Evolutionary conservation across 2,329 filamentous ascomycete genomes (phyloP).

Genomic region (Xylariaceae sp.): DNA sequence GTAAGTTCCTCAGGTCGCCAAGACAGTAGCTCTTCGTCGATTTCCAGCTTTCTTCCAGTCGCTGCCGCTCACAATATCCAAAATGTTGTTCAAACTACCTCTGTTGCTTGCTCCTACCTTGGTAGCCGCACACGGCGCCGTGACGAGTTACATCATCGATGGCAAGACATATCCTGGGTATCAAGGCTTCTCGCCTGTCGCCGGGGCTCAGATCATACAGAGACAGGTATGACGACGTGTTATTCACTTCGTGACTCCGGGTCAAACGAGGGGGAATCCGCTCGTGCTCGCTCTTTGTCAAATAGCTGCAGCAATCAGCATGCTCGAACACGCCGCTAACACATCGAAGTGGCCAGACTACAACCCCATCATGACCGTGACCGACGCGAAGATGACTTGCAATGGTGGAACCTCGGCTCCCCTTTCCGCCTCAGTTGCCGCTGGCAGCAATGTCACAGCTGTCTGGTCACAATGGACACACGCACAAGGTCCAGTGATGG

Average conservation of each 20-base stretch:
- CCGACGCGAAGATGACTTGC: conserved; percentile 52
- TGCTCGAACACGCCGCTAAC: neutral
- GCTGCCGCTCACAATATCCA: no score
- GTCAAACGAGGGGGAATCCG: no score
- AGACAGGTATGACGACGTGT: conserved; percentile 44
- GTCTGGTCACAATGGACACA: conserved; percentile 59
- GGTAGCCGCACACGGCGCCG: conserved; percentile 36
- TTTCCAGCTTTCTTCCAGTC: neutral
- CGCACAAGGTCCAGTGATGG: conserved; percentile 56
- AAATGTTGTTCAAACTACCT: conserved; percentile 26
- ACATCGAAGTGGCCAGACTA: conserved; percentile 48
- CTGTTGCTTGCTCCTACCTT: conserved; percentile 29
- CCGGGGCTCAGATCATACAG: conserved; percentile 52
- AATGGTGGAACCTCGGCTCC: conserved; percentile 51
- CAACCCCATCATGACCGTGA: conserved; percentile 50
- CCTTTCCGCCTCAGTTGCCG: conserved; percentile 42
- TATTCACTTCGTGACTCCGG: no score
- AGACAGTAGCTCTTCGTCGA: neutral
- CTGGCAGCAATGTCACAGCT: conserved; percentile 48
- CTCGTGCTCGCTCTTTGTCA: no score
- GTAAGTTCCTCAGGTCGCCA: neutral
- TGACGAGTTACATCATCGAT: conserved; percentile 48
- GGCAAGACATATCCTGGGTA: conserved; percentile 44
- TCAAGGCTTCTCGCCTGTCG: conserved; percentile 48
- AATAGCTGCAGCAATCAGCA: neutral